Evolutionary conservation across 2,329 filamentous ascomycete genomes (phyloP).

Genomic region (Chaetomium sp.): DNA sequence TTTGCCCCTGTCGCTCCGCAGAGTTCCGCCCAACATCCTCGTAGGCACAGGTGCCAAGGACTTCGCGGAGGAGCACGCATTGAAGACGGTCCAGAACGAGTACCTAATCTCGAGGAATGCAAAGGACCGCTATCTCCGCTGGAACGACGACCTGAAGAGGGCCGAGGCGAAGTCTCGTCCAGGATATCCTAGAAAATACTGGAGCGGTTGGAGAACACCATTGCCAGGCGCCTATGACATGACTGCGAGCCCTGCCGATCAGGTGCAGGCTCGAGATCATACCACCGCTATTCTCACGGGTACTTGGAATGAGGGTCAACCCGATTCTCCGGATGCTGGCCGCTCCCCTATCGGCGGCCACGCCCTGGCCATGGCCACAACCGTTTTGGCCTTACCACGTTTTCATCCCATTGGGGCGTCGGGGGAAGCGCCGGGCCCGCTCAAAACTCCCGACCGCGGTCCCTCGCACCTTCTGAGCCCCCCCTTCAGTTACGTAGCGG

Average conservation of each 20-base stretch:
- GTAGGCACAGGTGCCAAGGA: conserved; percentile 81
- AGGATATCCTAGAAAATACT: conserved; percentile 12
- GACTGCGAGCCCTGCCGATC: conserved; percentile 21
- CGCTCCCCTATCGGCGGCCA: conserved; percentile 31
- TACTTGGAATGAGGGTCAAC: conserved; percentile 65
- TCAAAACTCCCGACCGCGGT: conserved; percentile 17
- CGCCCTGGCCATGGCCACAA: conserved; percentile 19
- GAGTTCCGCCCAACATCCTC: conserved; percentile 90
- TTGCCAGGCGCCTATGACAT: conserved; percentile 29
- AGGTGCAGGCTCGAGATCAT: conserved; percentile 48
- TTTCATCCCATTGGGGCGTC: conserved; percentile 3
- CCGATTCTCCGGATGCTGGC: conserved; percentile 53
- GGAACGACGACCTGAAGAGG: conserved; percentile 70
- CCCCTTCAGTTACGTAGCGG: conserved; percentile 27
- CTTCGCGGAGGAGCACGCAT: conserved; percentile 80
- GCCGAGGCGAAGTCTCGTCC: conserved; percentile 38
- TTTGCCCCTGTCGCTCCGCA: conserved; percentile 75
- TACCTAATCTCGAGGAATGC: conserved; percentile 79
- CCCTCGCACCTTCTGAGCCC: conserved; percentile 23
- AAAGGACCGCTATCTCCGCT: conserved; percentile 75
- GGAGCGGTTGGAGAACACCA: conserved; percentile 18
- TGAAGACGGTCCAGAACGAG: conserved; percentile 73
- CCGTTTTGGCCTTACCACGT: conserved; percentile 19
- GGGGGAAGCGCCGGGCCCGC: conserved; percentile 11
- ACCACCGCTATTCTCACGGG: conserved; percentile 57